Evolutionary conservation across 1,139 yeast species (phyloP), one percentile per base, ranked within the genome.

Genomic region (Debaryomyces coudertii): DNA sequence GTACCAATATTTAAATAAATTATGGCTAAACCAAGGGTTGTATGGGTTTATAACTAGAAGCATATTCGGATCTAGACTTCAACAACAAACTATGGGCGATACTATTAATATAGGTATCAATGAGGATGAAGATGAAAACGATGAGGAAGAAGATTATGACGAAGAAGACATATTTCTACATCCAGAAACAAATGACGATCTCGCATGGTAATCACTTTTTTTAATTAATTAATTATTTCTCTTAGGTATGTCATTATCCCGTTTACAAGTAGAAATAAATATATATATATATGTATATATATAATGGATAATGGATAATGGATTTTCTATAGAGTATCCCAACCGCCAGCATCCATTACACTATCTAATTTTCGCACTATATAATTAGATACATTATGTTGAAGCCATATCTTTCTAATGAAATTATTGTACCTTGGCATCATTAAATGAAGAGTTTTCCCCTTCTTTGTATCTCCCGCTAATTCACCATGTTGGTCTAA

Each of bases 401-500:
- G 86, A 20, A 92, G 71, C 92, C 97, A 87, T 41, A 88, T 70
- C 30, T 78, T 79, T 47, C 85, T 76, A 15, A 79, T 78, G 49
- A 92, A 77, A 41, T 84, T 81, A 37, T 85, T 82, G 59, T 90
- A 93, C 43, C 90, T 75, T 6, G 73, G 69, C 43, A 71, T 67
- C 68, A 82, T 83, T 50, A 93, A 69, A 52, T 76, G 83, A 47
- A 92, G 81, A 0, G 95, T 89, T 45, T 89, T 80, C 1, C 86
- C 85, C 44, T 85, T 80, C 54, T 87, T 85, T 34, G 81, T 69
- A 41, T 87, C 95, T 40, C 83, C 86, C 40, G 92, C 92, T 12
- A 83, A 66, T 58, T 92, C 98, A 0, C 98, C 98, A 63, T 90
- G 96, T 40, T 78, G 76, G 62, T 92, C 97, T 37, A 89, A 68